These are phyloP conservation scores for Mycena sp. DNA, from an alignment of 1,284 basidiomycete genomes.

Conservation along the genomic window DNA sequence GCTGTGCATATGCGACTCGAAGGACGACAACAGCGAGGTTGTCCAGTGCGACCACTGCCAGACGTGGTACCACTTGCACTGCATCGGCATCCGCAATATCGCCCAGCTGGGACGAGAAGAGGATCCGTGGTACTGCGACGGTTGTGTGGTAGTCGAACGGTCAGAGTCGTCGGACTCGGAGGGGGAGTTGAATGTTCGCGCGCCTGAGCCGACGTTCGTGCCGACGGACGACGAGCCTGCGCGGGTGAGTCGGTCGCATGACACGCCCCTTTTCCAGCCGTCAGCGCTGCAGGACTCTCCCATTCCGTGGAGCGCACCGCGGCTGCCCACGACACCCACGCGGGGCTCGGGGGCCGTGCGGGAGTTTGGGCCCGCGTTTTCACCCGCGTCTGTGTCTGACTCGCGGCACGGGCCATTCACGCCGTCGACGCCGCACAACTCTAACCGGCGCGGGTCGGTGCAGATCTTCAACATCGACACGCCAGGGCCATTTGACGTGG, in stretches of 20 bases:
- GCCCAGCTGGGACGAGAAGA: conserved; percentile 76
- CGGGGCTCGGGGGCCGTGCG: conserved; percentile 53
- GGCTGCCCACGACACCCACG: conserved; percentile 43
- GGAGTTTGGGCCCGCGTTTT: conserved; percentile 40
- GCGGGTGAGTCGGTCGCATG: conserved; percentile 44
- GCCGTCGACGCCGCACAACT: conserved; percentile 14
- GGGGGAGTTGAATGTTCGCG: conserved; percentile 8
- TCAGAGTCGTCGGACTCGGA: conserved; percentile 52
- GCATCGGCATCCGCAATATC: conserved; percentile 71
- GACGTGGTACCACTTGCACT: conserved; percentile 80
- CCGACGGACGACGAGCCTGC: conserved; percentile 62
- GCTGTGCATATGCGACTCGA: conserved; percentile 72
- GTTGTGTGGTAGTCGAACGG: conserved; percentile 53
- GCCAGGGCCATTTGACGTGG: conserved; percentile 36
- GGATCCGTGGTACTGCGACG: conserved; percentile 77
- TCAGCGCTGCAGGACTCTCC: conserved; percentile 61
- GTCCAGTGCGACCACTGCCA: conserved; percentile 82
- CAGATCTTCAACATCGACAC: conserved; percentile 34
- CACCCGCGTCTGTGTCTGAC: conserved; percentile 53
- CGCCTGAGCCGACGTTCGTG: conserved; percentile 68
- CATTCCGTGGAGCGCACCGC: conserved; percentile 45
- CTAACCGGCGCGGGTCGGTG: conserved; percentile 50
- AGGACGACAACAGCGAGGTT: conserved; percentile 68
- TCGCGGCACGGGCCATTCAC: conserved; percentile 23
- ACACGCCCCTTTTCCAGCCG: conserved; percentile 66